Evolutionary conservation across 306 rosid genomes (phyloP), one percentile per base, ranked within the genome.

Genomic region (Cicer pinnatifidum): DNA sequence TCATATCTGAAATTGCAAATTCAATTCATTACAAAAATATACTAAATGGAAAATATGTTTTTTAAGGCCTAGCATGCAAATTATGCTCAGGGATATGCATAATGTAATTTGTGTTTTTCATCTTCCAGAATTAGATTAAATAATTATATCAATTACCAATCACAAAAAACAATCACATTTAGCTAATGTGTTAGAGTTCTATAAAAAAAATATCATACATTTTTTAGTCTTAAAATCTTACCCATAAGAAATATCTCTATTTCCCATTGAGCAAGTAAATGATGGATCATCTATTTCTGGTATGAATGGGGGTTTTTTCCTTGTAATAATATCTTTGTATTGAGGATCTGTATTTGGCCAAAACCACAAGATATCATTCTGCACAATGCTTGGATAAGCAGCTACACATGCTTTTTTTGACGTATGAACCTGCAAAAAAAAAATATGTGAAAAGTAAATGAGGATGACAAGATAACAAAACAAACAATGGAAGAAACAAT

Each of bases 271-370:
- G 53, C 79, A 80, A 20, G 90, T 74, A 70, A 1, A 94, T 1
- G 89, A 88, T 11, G 94, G 96, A 75, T 91, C 94, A 69, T 89
- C 97, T 9, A 94, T 11, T 76, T 94, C 90, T 12, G 91, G 79
- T 6, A 94, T 78, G 81, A 61, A 84, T 37, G 97, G 96, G 4
- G 97, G 94, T 8, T 40, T 88, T 63, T 85, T 84, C 72, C 79
- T 75, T 57, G 61, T 20, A 38, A 87, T 83, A 80, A 94, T 86
- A 45, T 88, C 97, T 84, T 85, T 83, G 83, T 84, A 87, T 64
- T 86, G 90, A 82, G 97, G 92, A 80, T 94, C 92, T 28, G 82
- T 50, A 72, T 78, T 91, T 28, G 97, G 98, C 98, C 97, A 94
- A 77, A 94, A 91, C 97, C 97, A 91, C 43, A 94, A 74, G 33